Percentiles rank a stretch among this genome's conserved stretches.
phyloP scores from a whole-genome alignment of 257 asterid species.

The Gentiana macrophylla region DNA sequence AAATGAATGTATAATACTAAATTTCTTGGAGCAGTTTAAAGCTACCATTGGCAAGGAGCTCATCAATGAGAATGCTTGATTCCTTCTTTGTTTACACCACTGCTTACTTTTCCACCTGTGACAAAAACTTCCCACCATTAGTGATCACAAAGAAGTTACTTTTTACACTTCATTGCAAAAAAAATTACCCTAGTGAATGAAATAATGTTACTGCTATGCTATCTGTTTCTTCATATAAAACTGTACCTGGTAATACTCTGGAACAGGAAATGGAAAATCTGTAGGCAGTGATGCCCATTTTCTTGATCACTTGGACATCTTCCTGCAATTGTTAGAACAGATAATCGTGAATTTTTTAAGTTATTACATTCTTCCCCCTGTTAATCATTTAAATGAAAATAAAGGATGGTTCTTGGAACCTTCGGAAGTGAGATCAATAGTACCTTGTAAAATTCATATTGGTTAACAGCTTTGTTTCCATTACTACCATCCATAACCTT shows the following conservation, averaged over 20 bases:
- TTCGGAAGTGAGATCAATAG: too few species aligned
- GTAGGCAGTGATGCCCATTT: not conserved
- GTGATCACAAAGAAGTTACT: not conserved
- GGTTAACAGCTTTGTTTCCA: not conserved
- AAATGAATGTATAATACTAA: too few species aligned
- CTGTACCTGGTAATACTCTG: constrained; percentile 1
- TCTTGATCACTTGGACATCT: not conserved
- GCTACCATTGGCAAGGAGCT: not conserved
- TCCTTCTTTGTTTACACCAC: constrained; percentile 1
- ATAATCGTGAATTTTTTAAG: not conserved
- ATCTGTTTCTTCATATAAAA: not conserved
- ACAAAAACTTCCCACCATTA: not conserved
- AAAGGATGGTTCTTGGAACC: too few species aligned
- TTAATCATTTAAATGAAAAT: too few species aligned
- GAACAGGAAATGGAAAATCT: constrained; percentile 7
- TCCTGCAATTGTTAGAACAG: not conserved
- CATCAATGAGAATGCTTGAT: not conserved
- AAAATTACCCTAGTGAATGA: too few species aligned
- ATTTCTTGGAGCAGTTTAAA: not conserved
- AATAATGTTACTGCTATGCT: too few species aligned
- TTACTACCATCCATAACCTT: not conserved
- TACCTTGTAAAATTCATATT: not conserved
- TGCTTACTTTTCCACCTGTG: not conserved
- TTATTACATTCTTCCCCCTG: too few species aligned
- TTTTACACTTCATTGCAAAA: too few species aligned